Percentiles rank a stretch among this genome's conserved stretches.
Evolutionary conservation across 257 asterid species (phyloP).

Genomic region (Jaltomata sinuosa): DNA sequence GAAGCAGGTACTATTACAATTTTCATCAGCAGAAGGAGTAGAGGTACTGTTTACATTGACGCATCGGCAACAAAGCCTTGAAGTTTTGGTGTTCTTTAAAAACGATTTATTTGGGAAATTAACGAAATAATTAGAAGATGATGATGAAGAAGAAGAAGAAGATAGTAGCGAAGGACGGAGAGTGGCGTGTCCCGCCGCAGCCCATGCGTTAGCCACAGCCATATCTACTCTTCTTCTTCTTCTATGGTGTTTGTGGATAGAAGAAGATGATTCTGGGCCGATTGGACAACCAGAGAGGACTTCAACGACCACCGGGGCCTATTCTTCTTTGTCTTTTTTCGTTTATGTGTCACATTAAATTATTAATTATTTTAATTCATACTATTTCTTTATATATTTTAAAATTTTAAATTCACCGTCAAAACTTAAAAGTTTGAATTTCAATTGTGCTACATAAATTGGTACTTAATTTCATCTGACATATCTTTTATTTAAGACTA

Average conservation of each 20-base stretch:
- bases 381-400: no score
- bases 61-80: slow-evolving; percentile 45
- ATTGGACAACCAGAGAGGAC: background rate
- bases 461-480: no score
- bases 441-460: no score
- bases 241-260: background rate
- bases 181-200: slow-evolving; percentile 49
- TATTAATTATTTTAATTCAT: no score
- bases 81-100: slow-evolving; percentile 20
- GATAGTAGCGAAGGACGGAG: slow-evolving; percentile 10
- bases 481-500: no score
- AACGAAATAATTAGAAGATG: slow-evolving; percentile 8
- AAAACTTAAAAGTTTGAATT: no score
- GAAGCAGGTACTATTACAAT: slow-evolving; percentile 11
- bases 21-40: slow-evolving; percentile 8
- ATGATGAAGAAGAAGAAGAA: slow-evolving; percentile 17
- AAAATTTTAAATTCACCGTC: no score
- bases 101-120: slow-evolving; percentile 18
- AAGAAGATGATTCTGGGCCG: background rate
- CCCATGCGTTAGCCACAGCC: slow-evolving; percentile 80
- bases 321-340: background rate
- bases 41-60: slow-evolving; percentile 10
- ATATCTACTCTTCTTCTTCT: slow-evolving; percentile 11
- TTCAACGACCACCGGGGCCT: background rate
- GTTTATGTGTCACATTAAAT: no score